Evolutionary conservation across 768 basidiomycete genomes (phyloP).

Genomic region (Suillus occidentalis): DNA sequence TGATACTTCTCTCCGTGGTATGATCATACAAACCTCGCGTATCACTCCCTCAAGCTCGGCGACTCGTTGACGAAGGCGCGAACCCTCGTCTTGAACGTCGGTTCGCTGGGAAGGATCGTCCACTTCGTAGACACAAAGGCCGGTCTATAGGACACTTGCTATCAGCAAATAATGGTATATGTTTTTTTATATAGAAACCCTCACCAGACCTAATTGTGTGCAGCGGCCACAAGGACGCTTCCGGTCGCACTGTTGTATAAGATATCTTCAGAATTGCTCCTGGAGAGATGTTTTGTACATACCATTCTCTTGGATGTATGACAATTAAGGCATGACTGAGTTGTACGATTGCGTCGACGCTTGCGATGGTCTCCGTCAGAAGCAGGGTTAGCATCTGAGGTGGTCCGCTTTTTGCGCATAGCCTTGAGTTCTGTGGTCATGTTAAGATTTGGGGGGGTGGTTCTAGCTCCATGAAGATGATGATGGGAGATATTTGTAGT

Average conservation of each 20-base stretch:
- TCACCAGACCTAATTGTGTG: conserved; percentile 40
- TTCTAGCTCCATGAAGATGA: conserved; percentile 5
- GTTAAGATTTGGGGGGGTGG: not conserved
- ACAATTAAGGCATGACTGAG: conserved; percentile 72
- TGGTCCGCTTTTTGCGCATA: conserved; percentile 33
- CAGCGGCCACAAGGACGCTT: conserved; percentile 49
- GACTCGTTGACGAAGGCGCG: conserved; percentile 68
- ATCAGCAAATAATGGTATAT: too few relatives aligned
- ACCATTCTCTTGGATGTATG: conserved; percentile 78
- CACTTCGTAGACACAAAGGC: conserved; percentile 82
- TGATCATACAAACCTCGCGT: conserved; percentile 53
- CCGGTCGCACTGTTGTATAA: conserved; percentile 40
- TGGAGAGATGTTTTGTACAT: conserved; percentile 12
- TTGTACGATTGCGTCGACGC: conserved; percentile 68
- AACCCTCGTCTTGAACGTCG: conserved; percentile 56
- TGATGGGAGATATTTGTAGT: conserved; percentile 30
- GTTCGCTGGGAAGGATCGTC: conserved; percentile 67
- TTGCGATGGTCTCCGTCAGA: conserved; percentile 57
- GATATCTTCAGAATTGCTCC: not conserved
- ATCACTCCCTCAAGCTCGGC: conserved; percentile 84
- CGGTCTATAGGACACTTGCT: conserved; percentile 49
- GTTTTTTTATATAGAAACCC: conserved; percentile 29
- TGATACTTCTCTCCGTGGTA: not conserved
- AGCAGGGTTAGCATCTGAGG: conserved; percentile 27
- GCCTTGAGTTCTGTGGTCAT: conserved; percentile 31